These are phyloP conservation scores for Phytopythium litorale DNA, from an alignment of 352 stramenopile species.

Conservation along the genomic window DNA sequence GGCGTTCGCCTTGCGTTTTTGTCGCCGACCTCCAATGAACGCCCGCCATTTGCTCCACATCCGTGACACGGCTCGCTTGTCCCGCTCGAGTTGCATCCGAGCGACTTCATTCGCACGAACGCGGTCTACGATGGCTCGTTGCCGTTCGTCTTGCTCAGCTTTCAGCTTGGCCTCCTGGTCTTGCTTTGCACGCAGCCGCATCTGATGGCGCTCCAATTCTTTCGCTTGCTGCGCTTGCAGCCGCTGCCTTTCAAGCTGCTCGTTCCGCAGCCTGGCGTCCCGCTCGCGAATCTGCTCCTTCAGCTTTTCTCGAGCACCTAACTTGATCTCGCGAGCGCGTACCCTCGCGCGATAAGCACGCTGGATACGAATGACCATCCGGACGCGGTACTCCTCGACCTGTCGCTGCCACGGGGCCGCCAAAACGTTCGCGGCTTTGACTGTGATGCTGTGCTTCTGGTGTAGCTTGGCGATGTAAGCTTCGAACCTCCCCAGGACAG, in stretches of 20 bases:
- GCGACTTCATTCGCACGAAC: slow-evolving; percentile 44
- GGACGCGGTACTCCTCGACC: slow-evolving; percentile 58
- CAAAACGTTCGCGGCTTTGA: slow-evolving; percentile 48
- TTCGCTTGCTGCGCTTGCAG: slow-evolving; percentile 49
- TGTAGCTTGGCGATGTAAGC: slow-evolving; percentile 47
- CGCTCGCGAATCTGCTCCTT: slow-evolving; percentile 46
- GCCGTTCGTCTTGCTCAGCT: slow-evolving; percentile 29
- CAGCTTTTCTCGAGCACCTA: slow-evolving; percentile 43
- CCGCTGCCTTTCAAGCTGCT: slow-evolving; percentile 53
- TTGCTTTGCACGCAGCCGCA: slow-evolving; percentile 47
- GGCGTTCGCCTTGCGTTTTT: slow-evolving; percentile 42
- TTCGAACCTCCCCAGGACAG: slow-evolving; percentile 61
- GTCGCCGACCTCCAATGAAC: slow-evolving; percentile 24
- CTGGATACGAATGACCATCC: slow-evolving; percentile 74
- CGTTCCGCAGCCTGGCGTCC: slow-evolving; percentile 41
- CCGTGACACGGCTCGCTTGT: slow-evolving; percentile 15
- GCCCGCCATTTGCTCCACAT: slow-evolving; percentile 33
- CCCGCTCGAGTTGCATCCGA: slow-evolving; percentile 25
- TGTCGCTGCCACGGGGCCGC: slow-evolving; percentile 66
- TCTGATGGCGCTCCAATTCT: slow-evolving; percentile 53
- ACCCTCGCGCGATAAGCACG: slow-evolving; percentile 52
- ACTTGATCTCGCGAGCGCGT: slow-evolving; percentile 32
- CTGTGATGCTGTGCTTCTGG: slow-evolving; percentile 48
- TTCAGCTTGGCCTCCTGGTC: slow-evolving; percentile 41
- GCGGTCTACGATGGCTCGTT: slow-evolving; percentile 43